Conservation (phyloP, 305 asterid genomes). For the Nicotiana rustica region DNA sequence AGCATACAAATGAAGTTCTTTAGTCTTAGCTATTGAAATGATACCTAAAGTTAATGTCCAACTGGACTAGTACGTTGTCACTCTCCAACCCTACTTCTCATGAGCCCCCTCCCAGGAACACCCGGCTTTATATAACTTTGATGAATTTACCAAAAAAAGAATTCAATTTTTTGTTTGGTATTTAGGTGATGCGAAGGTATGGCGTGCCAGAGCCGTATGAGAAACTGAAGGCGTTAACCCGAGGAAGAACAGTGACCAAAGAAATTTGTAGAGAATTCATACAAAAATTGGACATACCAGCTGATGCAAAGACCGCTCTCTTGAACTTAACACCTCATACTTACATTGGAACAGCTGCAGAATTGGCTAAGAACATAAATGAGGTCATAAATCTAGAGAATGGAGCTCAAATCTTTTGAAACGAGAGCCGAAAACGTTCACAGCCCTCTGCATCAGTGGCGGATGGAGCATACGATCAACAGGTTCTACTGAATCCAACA, state of each 20-base stretch:
- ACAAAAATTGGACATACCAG: slow-evolving; percentile 67
- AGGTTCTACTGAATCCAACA: background rate
- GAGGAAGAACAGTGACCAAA: slow-evolving; percentile 79
- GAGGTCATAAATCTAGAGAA: slow-evolving; percentile 48
- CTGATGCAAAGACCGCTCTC: slow-evolving; percentile 65
- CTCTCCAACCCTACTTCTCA: too few species aligned
- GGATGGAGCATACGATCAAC: background rate
- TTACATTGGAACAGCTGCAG: slow-evolving; percentile 73
- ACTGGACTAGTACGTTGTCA: too few species aligned
- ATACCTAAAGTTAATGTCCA: too few species aligned
- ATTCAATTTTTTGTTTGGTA: background rate
- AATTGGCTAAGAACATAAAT: slow-evolving; percentile 60
- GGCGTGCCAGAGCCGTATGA: slow-evolving; percentile 94
- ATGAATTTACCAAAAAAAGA: too few species aligned
- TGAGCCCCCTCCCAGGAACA: too few species aligned
- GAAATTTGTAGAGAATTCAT: slow-evolving; percentile 77
- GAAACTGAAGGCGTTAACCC: slow-evolving; percentile 86
- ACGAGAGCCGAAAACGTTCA: background rate
- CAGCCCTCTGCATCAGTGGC: background rate
- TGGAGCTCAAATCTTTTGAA: slow-evolving; percentile 47
- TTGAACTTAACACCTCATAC: slow-evolving; percentile 75
- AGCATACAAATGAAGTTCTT: too few species aligned
- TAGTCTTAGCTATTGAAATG: too few species aligned
- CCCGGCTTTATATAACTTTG: too few species aligned
- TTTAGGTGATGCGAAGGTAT: slow-evolving; percentile 86